These are phyloP conservation scores for Oryza glumipatula DNA, from an alignment of 176 grass and related monocot species.

Conservation along the genomic window DNA sequence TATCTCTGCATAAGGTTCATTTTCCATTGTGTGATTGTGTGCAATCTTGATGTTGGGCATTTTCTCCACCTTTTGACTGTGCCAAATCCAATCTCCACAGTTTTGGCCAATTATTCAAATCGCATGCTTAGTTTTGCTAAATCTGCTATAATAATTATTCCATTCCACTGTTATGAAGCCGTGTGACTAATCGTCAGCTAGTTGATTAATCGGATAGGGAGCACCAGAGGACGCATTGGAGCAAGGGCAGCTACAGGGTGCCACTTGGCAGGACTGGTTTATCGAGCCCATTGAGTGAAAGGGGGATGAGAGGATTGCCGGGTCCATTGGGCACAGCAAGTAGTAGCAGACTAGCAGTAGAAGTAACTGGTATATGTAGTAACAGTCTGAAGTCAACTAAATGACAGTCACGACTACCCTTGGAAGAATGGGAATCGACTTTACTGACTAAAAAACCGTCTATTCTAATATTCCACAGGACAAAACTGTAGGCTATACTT, in stretches of 20 bases:
- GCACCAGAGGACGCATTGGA: neutral
- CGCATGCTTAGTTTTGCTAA: neutral
- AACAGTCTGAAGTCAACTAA: neutral
- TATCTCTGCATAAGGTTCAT: neutral
- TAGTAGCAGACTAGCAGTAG: neutral
- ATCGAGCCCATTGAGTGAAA: neutral
- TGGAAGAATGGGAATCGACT: neutral
- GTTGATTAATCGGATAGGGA: neutral
- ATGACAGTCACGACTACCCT: neutral
- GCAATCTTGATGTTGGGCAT: neutral
- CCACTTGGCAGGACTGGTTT: neutral
- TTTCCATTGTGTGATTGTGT: neutral
- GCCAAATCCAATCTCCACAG: neutral
- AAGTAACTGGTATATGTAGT: neutral
- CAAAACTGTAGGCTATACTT: neutral
- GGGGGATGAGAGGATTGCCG: too few relatives aligned
- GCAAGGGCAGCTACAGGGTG: neutral
- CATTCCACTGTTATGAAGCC: neutral
- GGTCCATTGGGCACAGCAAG: too few relatives aligned
- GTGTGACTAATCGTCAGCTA: neutral
- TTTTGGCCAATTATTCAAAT: neutral
- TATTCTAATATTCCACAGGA: neutral
- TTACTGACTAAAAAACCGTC: neutral
- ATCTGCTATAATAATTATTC: neutral
- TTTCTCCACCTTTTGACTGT: neutral